These are phyloP conservation scores for Panicum hallii DNA, from an alignment of 202 grass and related monocot genomes.

Conservation along the genomic window DNA sequence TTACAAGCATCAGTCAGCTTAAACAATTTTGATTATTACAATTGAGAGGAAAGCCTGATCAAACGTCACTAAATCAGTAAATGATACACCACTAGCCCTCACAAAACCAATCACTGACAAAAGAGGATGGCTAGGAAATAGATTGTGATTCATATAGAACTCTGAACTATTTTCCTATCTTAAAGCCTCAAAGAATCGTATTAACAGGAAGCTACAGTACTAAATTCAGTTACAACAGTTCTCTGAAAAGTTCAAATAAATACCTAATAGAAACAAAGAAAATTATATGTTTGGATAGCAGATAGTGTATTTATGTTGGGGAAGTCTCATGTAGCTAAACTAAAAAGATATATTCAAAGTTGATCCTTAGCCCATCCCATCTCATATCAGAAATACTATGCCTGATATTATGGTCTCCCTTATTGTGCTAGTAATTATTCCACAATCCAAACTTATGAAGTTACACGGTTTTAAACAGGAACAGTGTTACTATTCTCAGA, in stretches of 20 bases:
- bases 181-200: conserved; percentile 2
- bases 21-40: conserved; percentile 30
- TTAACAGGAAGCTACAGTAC: not conserved
- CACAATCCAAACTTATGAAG: not conserved
- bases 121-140: not conserved
- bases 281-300: conserved; percentile 27
- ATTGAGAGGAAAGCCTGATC: not conserved
- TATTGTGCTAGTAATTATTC: not conserved
- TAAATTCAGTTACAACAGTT: conserved; percentile 12
- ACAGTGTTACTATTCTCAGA: not conserved
- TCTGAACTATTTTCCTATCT: conserved; percentile 12
- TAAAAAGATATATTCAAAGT: not conserved
- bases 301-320: not conserved
- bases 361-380: not conserved
- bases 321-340: not conserved
- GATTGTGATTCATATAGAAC: conserved; percentile 7
- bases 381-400: not conserved
- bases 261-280: not conserved
- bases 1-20: conserved; percentile 8
- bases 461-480: not conserved
- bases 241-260: not conserved
- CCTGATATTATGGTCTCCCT: not conserved
- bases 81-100: not conserved
- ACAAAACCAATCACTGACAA: not conserved
- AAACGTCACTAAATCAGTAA: conserved; percentile 9